Evolutionary conservation across 805 yeast species (phyloP), one percentile per base, ranked within the genome.

Genomic region (Yarrowia alimentaria): DNA sequence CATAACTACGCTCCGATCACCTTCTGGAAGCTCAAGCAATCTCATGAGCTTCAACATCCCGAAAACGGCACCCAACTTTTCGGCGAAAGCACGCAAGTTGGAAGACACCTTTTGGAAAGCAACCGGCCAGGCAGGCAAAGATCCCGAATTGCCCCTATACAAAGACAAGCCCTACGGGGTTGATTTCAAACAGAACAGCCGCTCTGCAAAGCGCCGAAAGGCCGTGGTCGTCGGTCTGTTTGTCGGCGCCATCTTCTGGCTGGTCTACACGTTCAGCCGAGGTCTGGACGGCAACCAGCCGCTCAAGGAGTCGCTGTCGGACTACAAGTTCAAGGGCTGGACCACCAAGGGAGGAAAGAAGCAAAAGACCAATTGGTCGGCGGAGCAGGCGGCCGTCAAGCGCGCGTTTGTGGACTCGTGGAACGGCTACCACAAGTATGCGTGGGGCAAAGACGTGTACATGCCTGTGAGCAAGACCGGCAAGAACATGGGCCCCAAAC

Each of bases 371-470:
- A 43, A 11, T 9, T 81, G 87, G 87, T 54, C 60, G 2, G 57
- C 57, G 3, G 74, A 79, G 52, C 80, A 79, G 58, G 65, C 68
- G 11, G 76, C 76, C 56, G 90, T 89, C 22, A 80, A 74, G 58
- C 62, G 70, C n/a, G 87, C 79, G 4, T 85, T 90, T 60, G 69
- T 79, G 51, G 81, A 81, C 32, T 77, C 90, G 6, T 90, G 96
- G 95, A 70, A 70, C 20, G 83, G 82, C 48, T 90, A 90, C 61
- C 79, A 78, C 47, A 67, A 71, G 20, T 72, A 85, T 60, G 96
- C 85, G 0, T 87, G 94, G 90, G 96, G 96, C 6, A 74, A 72
- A 54, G 97, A 89, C 62, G 78, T 81, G 1, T 89, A 83, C 60
- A 71, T 73, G 31, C 96, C 96, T 0, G 61, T 84, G n/a, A 64